Conservation (phyloP, 805 yeast genomes). For the Gaillardinia entomophila region DNA sequence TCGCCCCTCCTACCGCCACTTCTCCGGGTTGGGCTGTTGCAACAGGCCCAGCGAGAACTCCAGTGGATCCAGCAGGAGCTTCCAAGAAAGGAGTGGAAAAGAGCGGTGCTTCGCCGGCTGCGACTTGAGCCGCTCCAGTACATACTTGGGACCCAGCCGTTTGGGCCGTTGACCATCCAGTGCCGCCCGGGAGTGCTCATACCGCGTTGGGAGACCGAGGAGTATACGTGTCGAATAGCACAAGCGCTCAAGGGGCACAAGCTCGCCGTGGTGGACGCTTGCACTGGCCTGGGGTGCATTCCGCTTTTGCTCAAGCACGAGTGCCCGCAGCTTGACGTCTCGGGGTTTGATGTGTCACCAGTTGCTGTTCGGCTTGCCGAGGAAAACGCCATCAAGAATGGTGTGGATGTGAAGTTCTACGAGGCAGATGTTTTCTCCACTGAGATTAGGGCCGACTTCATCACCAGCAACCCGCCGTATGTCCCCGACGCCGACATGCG, state of each 20-base stretch:
- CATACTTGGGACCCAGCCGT: constrained; percentile 81
- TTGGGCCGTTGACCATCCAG: constrained; percentile 57
- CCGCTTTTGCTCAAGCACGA: constrained; percentile 43
- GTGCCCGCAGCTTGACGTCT: constrained; percentile 15
- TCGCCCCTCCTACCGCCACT: constrained; percentile 28
- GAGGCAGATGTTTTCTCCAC: constrained; percentile 10
- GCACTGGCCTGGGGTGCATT: constrained; percentile 89
- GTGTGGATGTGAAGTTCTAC: constrained; percentile 5
- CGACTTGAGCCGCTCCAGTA: constrained; percentile 73
- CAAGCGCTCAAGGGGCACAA: constrained; percentile 2
- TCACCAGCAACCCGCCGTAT: constrained; percentile 92
- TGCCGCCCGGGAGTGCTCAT: constrained; percentile 69
- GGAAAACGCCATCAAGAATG: constrained; percentile 29
- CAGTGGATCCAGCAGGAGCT: constrained; percentile 61
- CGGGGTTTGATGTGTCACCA: constrained; percentile 53
- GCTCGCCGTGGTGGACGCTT: constrained; percentile 17
- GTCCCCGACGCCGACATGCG: constrained; percentile 46
- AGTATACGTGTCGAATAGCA: constrained; percentile 59
- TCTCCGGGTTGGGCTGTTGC: constrained; percentile 24
- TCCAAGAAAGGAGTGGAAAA: constrained; percentile 38
- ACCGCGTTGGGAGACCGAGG: constrained; percentile 95
- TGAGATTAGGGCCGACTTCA: constrained; percentile 32
- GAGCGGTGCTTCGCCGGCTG: constrained; percentile 52
- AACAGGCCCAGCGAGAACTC: constrained; percentile 50
- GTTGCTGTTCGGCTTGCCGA: constrained; percentile 48